Conservation (phyloP, 2,329 filamentous ascomycete genomes). For the Cladosporium oxysporum region DNA sequence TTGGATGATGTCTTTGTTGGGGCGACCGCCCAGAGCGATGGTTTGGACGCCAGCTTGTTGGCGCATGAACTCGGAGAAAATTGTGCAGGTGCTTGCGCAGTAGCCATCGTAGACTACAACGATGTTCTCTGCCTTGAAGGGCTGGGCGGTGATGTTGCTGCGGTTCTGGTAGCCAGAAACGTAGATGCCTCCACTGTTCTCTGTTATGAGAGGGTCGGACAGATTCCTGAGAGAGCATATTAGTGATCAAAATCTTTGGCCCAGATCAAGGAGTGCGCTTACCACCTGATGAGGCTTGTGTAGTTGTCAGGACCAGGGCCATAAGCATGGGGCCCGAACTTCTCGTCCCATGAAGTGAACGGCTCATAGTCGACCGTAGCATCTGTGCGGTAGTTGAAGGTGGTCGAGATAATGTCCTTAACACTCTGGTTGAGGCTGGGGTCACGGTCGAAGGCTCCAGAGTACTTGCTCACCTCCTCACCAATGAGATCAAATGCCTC, state of each 20-base stretch:
- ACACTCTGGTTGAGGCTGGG: conserved; percentile 43
- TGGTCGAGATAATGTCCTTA: conserved; percentile 42
- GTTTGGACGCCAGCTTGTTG: conserved; percentile 47
- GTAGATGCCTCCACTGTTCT: conserved; percentile 39
- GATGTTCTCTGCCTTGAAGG: conserved; percentile 60
- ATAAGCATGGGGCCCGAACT: conserved; percentile 45
- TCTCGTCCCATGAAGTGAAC: conserved; percentile 49
- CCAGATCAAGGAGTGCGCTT: conserved; percentile 27
- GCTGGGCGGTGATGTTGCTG: conserved; percentile 49
- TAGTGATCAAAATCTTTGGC: background rate
- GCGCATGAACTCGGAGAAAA: conserved; percentile 49
- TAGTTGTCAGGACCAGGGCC: conserved; percentile 55
- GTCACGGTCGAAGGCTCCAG: conserved; percentile 37
- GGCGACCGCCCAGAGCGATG: conserved; percentile 47
- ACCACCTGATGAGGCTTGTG: conserved; percentile 58
- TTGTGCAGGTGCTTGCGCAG: conserved; percentile 50
- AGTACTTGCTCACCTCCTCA: conserved; percentile 40
- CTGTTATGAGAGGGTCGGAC: conserved; percentile 45
- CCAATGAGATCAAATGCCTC: conserved; percentile 50
- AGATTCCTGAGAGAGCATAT: conserved; percentile 45
- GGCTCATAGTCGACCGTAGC: conserved; percentile 52
- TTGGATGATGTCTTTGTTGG: conserved; percentile 45
- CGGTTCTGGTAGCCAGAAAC: conserved; percentile 54
- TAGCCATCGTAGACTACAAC: conserved; percentile 52
- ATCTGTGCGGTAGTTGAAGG: conserved; percentile 52